Evolutionary conservation across 805 yeast genomes (phyloP), one percentile per base, ranked within the genome.

Genomic region (Candida quercuum): DNA sequence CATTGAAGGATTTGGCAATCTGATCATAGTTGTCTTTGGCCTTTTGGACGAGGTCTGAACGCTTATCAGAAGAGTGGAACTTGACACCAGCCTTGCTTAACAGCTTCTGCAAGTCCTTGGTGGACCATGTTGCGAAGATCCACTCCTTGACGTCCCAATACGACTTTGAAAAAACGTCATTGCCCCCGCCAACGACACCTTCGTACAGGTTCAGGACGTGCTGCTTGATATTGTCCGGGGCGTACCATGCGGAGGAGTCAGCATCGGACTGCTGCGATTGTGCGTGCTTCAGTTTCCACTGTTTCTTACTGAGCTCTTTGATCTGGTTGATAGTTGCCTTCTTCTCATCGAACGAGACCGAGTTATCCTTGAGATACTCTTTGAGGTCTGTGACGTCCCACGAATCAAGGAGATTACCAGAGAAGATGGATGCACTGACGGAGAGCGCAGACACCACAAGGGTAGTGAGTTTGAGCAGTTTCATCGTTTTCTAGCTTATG

Each of bases 121-220:
- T 38, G 5, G 66, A 52, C 77, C 77, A 72, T 13, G 75, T 63
- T 17, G 61, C 61, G 41, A 74, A 73, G n/a, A 72, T 41, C 79
- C 79, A 74, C 19, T 63, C 64, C 18, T 49, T 43, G 43, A 59
- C 23, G 48, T 47, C 36, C 4, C 41, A 39, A 38, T 42, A 39
- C 38, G 24, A 39, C 27, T 13, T 7, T 5, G 19, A 8, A 22
- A 22, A 22, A 22, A 11, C 11, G 24, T 8, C 24, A 9, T 22
- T 14, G 12, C 7, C 19, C 7, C 16, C 16, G 7, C 30, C 30
- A n/a, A 15, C 8, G 16, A 19, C 30, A 17, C 39, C 41, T 5
- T 31, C 17, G 36, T 37, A 40, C 8, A 36, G 12, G 15, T 36
- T 28, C 32, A 44, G 24, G 10, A 44, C 45, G 31, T 43, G 39